Evolutionary conservation across 2,329 filamentous ascomycete species (phyloP), one percentile per base, ranked within the genome.

Genomic region (Ceratocystis variospora): DNA sequence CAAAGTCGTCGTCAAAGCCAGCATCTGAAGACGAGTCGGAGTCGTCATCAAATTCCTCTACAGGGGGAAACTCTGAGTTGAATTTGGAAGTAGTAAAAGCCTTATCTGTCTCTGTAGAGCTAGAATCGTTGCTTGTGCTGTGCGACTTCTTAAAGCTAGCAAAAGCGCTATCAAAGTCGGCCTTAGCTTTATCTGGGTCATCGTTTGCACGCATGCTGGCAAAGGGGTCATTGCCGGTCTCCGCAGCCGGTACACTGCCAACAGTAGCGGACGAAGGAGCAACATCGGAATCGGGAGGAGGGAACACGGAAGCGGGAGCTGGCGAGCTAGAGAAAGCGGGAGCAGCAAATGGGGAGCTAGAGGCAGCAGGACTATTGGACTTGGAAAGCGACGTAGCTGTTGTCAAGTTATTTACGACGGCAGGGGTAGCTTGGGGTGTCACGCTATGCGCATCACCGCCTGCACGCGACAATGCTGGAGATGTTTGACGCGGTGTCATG

Each of bases 1-100:
- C 87, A 73, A 97, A 97, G 74, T 96, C 87, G 73, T 99, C 94
- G 62, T 95, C 93, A 73, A 97, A 97, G 0, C 92, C 90, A 62
- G 83, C 83, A 61, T 90, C 89, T 68, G 84, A 88, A 65, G 86
- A 87, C 37, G 87, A 87, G 67, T 95, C 90, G 37, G 88, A 92
- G n/a, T 95, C 87, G 22, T 89, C 87, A 69, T 89, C 87, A 67
- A 96, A 77, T 73, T 93, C 90, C n/a, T 87, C 86, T 68, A 97
- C 96, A 0, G 93, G 94, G 41, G 94, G 94, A 73, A 97, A 97
- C 73, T 97, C 94, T 25, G 84, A 81, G 72, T 86, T 82, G 71
- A 89, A 88, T 65, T 76, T 78, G 2, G 81, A 74, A 1, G 77
- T 73, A n/a, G 75, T 72, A 15, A 78, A 78, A 19, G 76, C 75